Percentiles rank a stretch among this genome's conserved stretches.
These are phyloP conservation scores for Aegle marmelos DNA, from an alignment of 345 rosid genomes.

Conservation along the genomic window DNA sequence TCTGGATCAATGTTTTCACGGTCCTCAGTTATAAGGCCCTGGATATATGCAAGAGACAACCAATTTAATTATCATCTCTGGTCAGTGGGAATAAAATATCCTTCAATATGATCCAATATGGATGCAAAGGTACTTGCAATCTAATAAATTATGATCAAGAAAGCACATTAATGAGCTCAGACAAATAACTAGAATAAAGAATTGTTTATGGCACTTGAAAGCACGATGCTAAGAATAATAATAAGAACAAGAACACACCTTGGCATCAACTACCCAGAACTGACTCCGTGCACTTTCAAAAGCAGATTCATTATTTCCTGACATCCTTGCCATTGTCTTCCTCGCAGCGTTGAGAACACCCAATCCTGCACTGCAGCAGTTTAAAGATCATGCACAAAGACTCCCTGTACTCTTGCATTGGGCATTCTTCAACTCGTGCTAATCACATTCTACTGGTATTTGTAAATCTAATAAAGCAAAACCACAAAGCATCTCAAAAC, in stretches of 20 bases:
- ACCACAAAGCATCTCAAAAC: neutral
- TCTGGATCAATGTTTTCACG: slow-evolving; percentile 75
- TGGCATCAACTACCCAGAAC: slow-evolving; percentile 97
- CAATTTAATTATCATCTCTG: slow-evolving; percentile 14
- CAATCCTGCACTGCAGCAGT: slow-evolving; percentile 81
- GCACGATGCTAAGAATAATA: neutral
- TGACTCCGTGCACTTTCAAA: slow-evolving; percentile 92
- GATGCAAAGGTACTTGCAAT: neutral
- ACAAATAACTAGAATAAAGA: neutral
- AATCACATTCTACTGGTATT: neutral
- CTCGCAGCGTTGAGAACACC: slow-evolving; percentile 97
- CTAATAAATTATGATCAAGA: neutral
- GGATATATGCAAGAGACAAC: slow-evolving; percentile 23
- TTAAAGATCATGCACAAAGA: slow-evolving; percentile 22
- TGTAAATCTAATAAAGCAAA: neutral
- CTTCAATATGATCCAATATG: slow-evolving; percentile 7
- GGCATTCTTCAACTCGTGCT: neutral
- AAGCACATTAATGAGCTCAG: neutral
- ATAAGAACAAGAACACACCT: slow-evolving; percentile 37
- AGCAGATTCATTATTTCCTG: slow-evolving; percentile 80
- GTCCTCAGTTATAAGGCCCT: slow-evolving; percentile 92
- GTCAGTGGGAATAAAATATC: neutral
- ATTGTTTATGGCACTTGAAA: neutral
- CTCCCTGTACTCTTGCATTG: neutral
- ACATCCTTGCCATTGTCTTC: slow-evolving; percentile 98